These are phyloP conservation scores for Cercospora sojina DNA, from an alignment of 2,329 filamentous ascomycete species.

Conservation along the genomic window DNA sequence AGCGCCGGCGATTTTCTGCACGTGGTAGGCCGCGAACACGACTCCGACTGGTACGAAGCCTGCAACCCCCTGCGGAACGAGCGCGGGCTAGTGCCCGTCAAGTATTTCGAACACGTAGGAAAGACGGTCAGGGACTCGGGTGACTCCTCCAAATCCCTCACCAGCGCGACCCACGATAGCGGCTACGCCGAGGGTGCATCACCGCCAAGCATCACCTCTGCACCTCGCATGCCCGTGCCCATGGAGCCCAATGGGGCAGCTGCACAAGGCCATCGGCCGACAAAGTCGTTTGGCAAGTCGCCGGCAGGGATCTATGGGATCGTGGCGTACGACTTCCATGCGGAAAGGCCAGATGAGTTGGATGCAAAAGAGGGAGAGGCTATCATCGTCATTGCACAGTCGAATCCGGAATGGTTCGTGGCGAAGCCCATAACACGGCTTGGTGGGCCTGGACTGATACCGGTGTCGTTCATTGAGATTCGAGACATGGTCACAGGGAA, in stretches of 20 bases:
- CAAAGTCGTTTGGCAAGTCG: slow-evolving; percentile 50
- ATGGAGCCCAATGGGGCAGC: slow-evolving; percentile 29
- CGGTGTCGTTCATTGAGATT: slow-evolving; percentile 95
- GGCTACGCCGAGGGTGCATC: slow-evolving; percentile 68
- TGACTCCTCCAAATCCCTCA: slow-evolving; percentile 42
- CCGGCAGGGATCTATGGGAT: slow-evolving; percentile 86
- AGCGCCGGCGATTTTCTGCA: slow-evolving; percentile 96
- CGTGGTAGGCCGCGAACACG: slow-evolving; percentile 93
- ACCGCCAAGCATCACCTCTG: slow-evolving; percentile 32
- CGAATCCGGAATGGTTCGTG: slow-evolving; percentile 98
- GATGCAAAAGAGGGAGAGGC: slow-evolving; percentile 93
- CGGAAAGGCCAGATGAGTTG: slow-evolving; percentile 91
- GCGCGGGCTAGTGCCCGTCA: slow-evolving; percentile 86
- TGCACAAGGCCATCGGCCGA: slow-evolving; percentile 33
- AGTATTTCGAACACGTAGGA: slow-evolving; percentile 88
- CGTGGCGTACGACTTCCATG: slow-evolving; percentile 95
- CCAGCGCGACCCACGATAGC: slow-evolving; percentile 75
- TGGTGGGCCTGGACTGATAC: slow-evolving; percentile 93
- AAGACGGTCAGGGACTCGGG: slow-evolving; percentile 89
- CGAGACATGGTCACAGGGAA: slow-evolving; percentile 87
- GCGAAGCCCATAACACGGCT: slow-evolving; percentile 97
- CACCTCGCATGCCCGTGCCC: slow-evolving; percentile 32
- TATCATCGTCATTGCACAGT: slow-evolving; percentile 97
- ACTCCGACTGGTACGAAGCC: slow-evolving; percentile 95
- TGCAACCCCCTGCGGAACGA: slow-evolving; percentile 91